phyloP scores from a whole-genome alignment of 495 filamentous ascomycete species.

The Neurospora intermedia region DNA sequence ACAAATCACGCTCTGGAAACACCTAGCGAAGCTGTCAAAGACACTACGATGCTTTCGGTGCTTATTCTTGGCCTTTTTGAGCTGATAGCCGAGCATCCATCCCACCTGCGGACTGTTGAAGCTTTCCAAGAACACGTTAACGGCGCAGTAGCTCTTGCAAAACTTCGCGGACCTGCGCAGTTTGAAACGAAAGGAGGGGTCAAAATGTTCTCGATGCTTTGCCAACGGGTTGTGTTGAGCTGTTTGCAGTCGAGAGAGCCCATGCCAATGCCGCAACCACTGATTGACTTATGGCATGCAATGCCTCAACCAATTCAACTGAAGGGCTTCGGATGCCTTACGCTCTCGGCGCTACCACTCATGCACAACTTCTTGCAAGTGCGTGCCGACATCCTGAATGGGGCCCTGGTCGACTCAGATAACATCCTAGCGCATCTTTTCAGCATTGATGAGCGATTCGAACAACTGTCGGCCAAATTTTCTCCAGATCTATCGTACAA shows the following conservation, averaged over 20 bases:
- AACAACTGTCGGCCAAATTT: conserved; percentile 30
- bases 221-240: conserved; percentile 33
- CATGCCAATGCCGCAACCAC: conserved; percentile 28
- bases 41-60: conserved; percentile 51
- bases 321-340: not conserved
- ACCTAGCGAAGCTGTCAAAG: conserved; percentile 44
- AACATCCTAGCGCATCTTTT: conserved; percentile 36
- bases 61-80: conserved; percentile 50
- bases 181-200: conserved; percentile 44
- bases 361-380: conserved; percentile 37
- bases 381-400: conserved; percentile 29
- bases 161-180: conserved; percentile 45
- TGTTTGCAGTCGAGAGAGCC: conserved; percentile 28
- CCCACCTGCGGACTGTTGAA: conserved; percentile 31
- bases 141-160: conserved; percentile 46
- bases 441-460: conserved; percentile 41
- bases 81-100: conserved; percentile 38
- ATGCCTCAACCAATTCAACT: conserved; percentile 16
- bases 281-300: conserved; percentile 29
- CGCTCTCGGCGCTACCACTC: conserved; percentile 3
- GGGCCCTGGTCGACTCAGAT: conserved; percentile 26
- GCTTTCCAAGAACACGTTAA: conserved; percentile 51
- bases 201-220: conserved; percentile 47
- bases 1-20: conserved; percentile 45
- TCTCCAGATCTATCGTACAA: conserved; percentile 29